Percentiles rank a stretch among this genome's conserved stretches.
Conservation (phyloP, 2,329 filamentous ascomycete species). For the Blastomyces emzantsi region DNA sequence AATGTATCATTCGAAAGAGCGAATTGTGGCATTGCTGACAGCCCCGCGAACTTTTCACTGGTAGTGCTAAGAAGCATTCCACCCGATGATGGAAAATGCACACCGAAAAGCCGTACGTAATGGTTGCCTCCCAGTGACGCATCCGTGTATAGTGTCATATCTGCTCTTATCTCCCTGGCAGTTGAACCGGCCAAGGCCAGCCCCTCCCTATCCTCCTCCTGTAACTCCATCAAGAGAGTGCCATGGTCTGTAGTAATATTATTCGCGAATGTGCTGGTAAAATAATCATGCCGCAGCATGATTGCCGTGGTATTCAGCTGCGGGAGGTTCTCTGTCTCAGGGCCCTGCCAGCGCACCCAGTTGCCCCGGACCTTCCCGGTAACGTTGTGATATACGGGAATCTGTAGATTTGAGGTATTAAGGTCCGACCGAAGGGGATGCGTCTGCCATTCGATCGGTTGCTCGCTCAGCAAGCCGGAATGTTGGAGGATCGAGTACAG, state of each 20-base stretch:
- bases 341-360: constrained; percentile 53
- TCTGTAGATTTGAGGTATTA: constrained; percentile 30
- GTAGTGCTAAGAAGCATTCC: constrained; percentile 75
- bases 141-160: constrained; percentile 63
- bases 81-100: constrained; percentile 78
- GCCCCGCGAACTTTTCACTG: constrained; percentile 87
- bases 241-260: constrained; percentile 71
- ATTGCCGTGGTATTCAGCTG: constrained; percentile 57
- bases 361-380: constrained; percentile 68
- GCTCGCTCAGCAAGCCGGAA: constrained; percentile 26
- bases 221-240: constrained; percentile 59
- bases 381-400: constrained; percentile 66
- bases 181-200: constrained; percentile 39
- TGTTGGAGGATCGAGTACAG: constrained; percentile 28
- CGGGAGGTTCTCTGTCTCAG: constrained; percentile 37
- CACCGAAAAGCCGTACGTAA: constrained; percentile 70
- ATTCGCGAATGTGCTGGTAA: constrained; percentile 57
- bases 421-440: constrained; percentile 19
- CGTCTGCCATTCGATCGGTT: constrained; percentile 22
- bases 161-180: constrained; percentile 60
- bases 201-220: constrained; percentile 41
- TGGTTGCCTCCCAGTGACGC: constrained; percentile 62
- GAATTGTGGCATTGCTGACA: constrained; percentile 82
- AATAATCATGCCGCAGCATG: constrained; percentile 58
- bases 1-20: constrained; percentile 51